Evolutionary conservation across 2,329 filamentous ascomycete species (phyloP).

Genomic region (Pseudogymnoascus sp.): DNA sequence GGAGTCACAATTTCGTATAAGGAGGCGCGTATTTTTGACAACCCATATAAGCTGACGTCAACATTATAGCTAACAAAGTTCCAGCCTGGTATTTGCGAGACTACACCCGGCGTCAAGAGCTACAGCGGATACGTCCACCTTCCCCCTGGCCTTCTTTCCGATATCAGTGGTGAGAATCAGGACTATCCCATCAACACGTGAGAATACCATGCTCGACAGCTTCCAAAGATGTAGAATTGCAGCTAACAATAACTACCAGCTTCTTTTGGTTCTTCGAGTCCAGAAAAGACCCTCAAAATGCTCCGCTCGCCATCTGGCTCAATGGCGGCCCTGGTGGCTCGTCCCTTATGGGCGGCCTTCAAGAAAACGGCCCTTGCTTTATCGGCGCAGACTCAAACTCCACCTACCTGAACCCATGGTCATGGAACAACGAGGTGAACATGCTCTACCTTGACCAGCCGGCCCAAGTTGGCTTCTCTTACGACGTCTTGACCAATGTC

Average conservation of each 20-base stretch:
- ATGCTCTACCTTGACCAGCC: slow-evolving; percentile 50
- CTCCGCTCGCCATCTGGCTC: slow-evolving; percentile 51
- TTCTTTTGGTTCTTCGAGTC: slow-evolving; percentile 40
- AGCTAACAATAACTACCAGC: slow-evolving; percentile 22
- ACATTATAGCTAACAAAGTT: neutral
- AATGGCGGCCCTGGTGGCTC: slow-evolving; percentile 58
- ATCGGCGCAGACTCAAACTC: slow-evolving; percentile 31
- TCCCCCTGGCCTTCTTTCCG: slow-evolving; percentile 10
- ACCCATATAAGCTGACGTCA: neutral
- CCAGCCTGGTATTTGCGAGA: slow-evolving; percentile 16
- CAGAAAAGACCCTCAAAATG: slow-evolving; percentile 38
- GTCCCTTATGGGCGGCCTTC: slow-evolving; percentile 53
- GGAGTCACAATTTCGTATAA: slow-evolving; percentile 16
- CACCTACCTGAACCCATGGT: slow-evolving; percentile 45
- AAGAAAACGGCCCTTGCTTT: slow-evolving; percentile 44
- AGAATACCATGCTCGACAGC: slow-evolving; percentile 20
- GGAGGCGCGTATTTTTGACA: slow-evolving; percentile 5
- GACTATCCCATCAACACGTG: slow-evolving; percentile 17
- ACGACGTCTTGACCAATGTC: slow-evolving; percentile 56
- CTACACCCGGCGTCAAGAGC: slow-evolving; percentile 13
- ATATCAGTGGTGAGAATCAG: slow-evolving; percentile 8
- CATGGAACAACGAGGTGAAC: slow-evolving; percentile 53
- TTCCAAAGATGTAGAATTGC: slow-evolving; percentile 34
- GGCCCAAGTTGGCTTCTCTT: slow-evolving; percentile 62
- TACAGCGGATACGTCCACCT: slow-evolving; percentile 17